phyloP scores from a whole-genome alignment of 805 yeast genomes.

The Hanseniaspora guilliermondii region DNA sequence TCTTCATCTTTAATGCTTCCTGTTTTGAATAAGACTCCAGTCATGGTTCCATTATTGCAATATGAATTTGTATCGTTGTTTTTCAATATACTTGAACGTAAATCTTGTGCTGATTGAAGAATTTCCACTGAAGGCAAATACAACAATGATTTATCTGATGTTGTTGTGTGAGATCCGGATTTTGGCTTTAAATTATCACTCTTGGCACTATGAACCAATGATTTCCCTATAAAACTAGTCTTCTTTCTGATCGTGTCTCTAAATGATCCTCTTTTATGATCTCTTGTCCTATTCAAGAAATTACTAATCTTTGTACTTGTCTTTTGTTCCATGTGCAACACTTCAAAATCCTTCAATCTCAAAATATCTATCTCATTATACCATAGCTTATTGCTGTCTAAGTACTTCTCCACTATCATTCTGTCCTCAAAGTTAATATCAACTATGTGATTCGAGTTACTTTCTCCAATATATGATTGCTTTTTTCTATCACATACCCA shows the following conservation, averaged over 20 bases:
- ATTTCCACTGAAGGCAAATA: not conserved
- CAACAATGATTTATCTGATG: not conserved
- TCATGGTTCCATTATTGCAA: not conserved
- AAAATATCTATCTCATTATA: conserved; percentile 3
- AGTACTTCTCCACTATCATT: not conserved
- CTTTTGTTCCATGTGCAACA: not conserved
- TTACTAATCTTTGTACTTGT: not conserved
- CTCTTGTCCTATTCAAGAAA: not conserved
- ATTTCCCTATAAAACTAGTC: not conserved
- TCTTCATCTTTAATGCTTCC: not conserved
- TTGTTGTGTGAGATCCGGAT: not conserved
- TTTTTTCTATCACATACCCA: not conserved
- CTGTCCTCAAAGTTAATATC: not conserved
- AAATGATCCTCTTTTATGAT: not conserved
- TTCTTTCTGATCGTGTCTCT: not conserved
- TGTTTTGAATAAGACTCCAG: not conserved
- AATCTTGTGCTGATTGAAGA: not conserved
- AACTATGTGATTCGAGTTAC: not conserved
- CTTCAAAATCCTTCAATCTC: not conserved
- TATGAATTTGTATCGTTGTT: not conserved
- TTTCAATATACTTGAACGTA: not conserved
- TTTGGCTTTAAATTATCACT: not conserved
- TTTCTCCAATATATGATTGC: not conserved
- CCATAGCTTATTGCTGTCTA: not conserved
- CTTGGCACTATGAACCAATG: not conserved